Percentiles rank a stretch among this genome's conserved stretches.
phyloP scores from a whole-genome alignment of 257 asterid genomes.

The Solanum chmielewskii region DNA sequence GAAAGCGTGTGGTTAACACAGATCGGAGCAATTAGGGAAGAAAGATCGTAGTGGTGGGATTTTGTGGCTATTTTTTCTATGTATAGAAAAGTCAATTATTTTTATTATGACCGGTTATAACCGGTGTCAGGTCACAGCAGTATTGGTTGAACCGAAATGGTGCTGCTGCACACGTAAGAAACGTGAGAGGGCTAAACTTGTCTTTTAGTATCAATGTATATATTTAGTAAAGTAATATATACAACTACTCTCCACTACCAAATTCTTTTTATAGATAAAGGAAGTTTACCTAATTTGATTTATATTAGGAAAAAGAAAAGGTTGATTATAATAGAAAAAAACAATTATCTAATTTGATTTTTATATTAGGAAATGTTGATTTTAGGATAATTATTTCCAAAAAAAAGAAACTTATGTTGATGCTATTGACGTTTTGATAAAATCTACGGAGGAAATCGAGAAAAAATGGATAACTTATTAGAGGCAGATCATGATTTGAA shows the following conservation, averaged over 20 bases:
- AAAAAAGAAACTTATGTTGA: neutral
- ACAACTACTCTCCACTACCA: neutral
- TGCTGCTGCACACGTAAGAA: neutral
- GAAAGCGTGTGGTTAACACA: conserved; percentile 14
- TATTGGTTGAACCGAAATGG: neutral
- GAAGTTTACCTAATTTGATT: neutral
- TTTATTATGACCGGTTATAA: neutral
- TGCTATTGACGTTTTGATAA: neutral
- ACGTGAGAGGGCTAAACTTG: neutral
- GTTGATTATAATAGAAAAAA: neutral
- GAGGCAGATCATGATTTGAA: too few species aligned
- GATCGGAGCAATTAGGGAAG: neutral
- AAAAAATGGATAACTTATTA: too few species aligned
- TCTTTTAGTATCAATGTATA: neutral
- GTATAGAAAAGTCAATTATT: neutral
- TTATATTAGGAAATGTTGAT: neutral
- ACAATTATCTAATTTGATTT: neutral
- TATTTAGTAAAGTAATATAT: neutral
- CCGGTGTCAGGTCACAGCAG: neutral
- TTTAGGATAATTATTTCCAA: neutral
- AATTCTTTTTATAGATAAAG: neutral
- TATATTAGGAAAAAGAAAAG: neutral
- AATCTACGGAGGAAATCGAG: neutral
- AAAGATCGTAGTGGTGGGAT: neutral
- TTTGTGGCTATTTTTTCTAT: neutral